phyloP scores from a whole-genome alignment of 2,329 filamentous ascomycete genomes.

The Cladosporium sp. region DNA sequence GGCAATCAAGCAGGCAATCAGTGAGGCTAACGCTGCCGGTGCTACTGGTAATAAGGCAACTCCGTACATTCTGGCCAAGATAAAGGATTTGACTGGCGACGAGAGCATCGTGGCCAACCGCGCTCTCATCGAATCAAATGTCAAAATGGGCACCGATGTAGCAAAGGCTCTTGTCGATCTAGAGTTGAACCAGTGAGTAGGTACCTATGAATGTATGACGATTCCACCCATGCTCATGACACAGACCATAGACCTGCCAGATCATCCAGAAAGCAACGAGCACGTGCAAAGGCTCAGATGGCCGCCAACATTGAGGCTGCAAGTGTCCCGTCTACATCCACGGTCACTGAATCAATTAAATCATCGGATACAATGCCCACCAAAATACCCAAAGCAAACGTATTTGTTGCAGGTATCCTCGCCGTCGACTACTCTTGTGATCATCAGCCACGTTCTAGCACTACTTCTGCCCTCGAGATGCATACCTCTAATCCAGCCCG shows the following conservation, averaged over 20 bases:
- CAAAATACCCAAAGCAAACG: slow-evolving; percentile 45
- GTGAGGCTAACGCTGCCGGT: slow-evolving; percentile 61
- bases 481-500: slow-evolving; percentile 82
- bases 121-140: slow-evolving; percentile 64
- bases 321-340: neutral
- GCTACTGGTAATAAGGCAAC: slow-evolving; percentile 74
- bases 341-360: neutral
- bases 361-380: neutral
- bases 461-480: slow-evolving; percentile 48
- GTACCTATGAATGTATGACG: neutral
- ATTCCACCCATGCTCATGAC: slow-evolving; percentile 9
- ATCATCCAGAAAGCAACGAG: neutral
- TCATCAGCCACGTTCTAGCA: slow-evolving; percentile 47
- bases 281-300: neutral
- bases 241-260: slow-evolving; percentile 6
- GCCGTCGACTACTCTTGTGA: slow-evolving; percentile 87
- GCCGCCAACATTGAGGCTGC: neutral
- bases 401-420: slow-evolving; percentile 87
- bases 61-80: slow-evolving; percentile 73
- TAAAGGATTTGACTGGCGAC: slow-evolving; percentile 71
- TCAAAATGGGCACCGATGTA: slow-evolving; percentile 60
- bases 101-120: slow-evolving; percentile 71
- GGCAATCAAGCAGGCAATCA: slow-evolving; percentile 64
- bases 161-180: slow-evolving; percentile 59
- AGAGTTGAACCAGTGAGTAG: slow-evolving; percentile 31